phyloP scores from a whole-genome alignment of 2,329 filamentous ascomycete species.

The Apiospora rasikravindrae region DNA sequence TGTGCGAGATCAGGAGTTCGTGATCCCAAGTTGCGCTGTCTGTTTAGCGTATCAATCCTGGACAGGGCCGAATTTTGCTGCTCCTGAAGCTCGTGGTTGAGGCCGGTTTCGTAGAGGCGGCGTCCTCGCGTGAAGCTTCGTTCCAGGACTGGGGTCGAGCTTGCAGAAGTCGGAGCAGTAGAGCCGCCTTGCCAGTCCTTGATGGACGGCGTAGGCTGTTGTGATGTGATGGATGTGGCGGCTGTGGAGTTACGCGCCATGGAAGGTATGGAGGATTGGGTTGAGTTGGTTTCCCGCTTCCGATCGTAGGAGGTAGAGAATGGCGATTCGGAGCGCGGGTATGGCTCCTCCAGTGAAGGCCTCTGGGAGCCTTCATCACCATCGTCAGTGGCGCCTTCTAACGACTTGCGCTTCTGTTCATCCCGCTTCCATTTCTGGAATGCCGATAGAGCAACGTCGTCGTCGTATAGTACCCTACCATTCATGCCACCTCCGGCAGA shows the following conservation, averaged over 20 bases:
- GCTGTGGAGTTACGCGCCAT: slow-evolving; percentile 81
- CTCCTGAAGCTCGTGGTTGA: slow-evolving; percentile 80
- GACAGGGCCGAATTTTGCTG: slow-evolving; percentile 78
- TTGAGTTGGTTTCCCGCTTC: slow-evolving; percentile 87
- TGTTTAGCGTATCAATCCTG: slow-evolving; percentile 79
- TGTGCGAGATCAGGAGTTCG: slow-evolving; percentile 56
- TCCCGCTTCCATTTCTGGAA: slow-evolving; percentile 77
- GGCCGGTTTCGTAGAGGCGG: slow-evolving; percentile 81
- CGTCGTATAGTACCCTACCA: slow-evolving; percentile 78
- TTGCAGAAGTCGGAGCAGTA: slow-evolving; percentile 43
- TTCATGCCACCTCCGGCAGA: slow-evolving; percentile 60
- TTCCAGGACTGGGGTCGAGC: slow-evolving; percentile 56
- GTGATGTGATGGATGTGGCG: slow-evolving; percentile 83
- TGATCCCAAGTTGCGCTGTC: slow-evolving; percentile 59
- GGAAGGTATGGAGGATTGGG: slow-evolving; percentile 72
- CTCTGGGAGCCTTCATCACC: slow-evolving; percentile 41
- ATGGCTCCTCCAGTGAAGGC: slow-evolving; percentile 45
- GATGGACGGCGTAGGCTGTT: slow-evolving; percentile 59
- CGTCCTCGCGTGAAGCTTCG: slow-evolving; percentile 72
- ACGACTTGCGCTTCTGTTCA: slow-evolving; percentile 57
- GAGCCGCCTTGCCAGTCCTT: slow-evolving; percentile 56
- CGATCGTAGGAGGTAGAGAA: slow-evolving; percentile 69
- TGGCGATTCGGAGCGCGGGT: slow-evolving; percentile 58
- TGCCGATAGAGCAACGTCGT: slow-evolving; percentile 81
- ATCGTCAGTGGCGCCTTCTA: slow-evolving; percentile 46